Evolutionary conservation across 75 land plant species (phyloP), one percentile per base, ranked within the genome.

Genomic region (Gnetum montanum): DNA sequence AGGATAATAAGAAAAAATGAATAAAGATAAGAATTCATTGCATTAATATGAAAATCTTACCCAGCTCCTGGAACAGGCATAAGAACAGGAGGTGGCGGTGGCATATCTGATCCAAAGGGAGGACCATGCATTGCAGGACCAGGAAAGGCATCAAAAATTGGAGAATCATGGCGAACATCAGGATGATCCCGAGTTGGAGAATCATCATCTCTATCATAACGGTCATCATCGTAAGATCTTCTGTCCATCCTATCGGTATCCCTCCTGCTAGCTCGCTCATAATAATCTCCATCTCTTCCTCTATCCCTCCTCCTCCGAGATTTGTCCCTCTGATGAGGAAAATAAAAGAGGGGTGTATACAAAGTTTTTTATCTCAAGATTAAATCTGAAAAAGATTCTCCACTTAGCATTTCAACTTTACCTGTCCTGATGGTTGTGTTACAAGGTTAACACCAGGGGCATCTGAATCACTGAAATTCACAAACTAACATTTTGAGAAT

Each of bases 21-120:
- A n/a, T n/a, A n/a, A n/a, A n/a, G n/a, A n/a, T n/a, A n/a, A n/a
- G n/a, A n/a, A n/a, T n/a, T n/a, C n/a, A n/a, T n/a, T n/a, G n/a
- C n/a, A n/a, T n/a, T n/a, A n/a, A n/a, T n/a, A n/a, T n/a, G n/a
- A n/a, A 13, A 12, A 18, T 61, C 91, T 41, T 71, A 95, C 99
- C 99, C 99, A 63, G 99, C 99, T 65, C 99, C 99, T 60, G 99
- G 99, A 46, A 95, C 88, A 65, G 99, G 99, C 99, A 95, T 95
- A 26, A 95, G 63, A 3, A 95, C 86, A 44, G 88, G 89, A 37
- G 95, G 98, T 47, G 90, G 90, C 13, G 61, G 65, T 30, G 84
- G 75, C 57, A 93, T 85, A 51, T 93, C 98, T 34, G 85, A 78
- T 19, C 82, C 62, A 59, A 91, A 86, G 1, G 85, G 66, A 57